Conservation (phyloP, 148 eudicot genomes). For the Selenicereus undatus region DNA sequence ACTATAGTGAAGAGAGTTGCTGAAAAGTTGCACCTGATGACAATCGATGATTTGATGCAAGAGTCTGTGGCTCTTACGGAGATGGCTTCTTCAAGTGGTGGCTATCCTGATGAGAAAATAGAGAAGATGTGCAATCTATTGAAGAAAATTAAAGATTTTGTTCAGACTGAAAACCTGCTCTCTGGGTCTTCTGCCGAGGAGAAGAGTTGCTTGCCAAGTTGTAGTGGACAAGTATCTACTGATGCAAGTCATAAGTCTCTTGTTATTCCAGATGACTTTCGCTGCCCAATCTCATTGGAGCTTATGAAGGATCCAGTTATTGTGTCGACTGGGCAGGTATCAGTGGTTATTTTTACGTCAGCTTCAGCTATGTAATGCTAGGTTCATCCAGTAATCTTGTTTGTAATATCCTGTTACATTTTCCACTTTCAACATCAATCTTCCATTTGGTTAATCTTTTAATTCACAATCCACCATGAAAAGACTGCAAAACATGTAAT, state of each 20-base stretch:
- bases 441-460: no score
- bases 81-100: slow-evolving; percentile 64
- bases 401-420: not conserved
- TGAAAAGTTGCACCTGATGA: slow-evolving; percentile 68
- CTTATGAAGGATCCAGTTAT: slow-evolving; percentile 95
- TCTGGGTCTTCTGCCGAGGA: slow-evolving; percentile 45
- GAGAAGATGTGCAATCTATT: slow-evolving; percentile 92
- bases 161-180: slow-evolving; percentile 69
- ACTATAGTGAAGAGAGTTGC: slow-evolving; percentile 55
- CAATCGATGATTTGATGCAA: slow-evolving; percentile 77
- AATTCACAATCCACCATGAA: no score
- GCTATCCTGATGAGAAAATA: slow-evolving; percentile 80
- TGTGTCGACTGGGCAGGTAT: slow-evolving; percentile 97
- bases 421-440: no score
- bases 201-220: slow-evolving; percentile 37
- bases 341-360: not conserved
- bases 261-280: slow-evolving; percentile 84
- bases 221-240: slow-evolving; percentile 40
- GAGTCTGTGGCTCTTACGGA: slow-evolving; percentile 92
- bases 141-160: slow-evolving; percentile 85
- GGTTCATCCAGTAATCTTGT: not conserved
- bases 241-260: slow-evolving; percentile 46
- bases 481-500: no score
- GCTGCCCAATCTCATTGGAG: slow-evolving; percentile 93
- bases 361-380: not conserved